Evolutionary conservation across 2,329 filamentous ascomycete genomes (phyloP).

Genomic region (Pseudopyricularia cyperi): DNA sequence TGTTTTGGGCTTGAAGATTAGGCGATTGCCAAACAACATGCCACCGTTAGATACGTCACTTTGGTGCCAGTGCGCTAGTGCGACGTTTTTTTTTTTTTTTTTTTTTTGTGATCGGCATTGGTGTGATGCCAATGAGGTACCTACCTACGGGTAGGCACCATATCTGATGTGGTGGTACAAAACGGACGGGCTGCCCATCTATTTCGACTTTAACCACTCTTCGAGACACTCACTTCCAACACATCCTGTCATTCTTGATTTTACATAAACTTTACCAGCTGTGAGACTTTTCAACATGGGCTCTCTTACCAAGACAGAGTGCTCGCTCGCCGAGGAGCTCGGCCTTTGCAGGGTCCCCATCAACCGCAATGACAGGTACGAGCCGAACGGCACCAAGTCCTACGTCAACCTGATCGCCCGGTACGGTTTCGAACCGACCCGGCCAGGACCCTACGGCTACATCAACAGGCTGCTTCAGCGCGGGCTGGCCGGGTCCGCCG

Average conservation of each 20-base stretch:
- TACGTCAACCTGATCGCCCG: conserved; percentile 49
- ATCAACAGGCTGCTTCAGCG: conserved; percentile 32
- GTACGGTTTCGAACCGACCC: conserved; percentile 22
- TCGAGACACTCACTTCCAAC: background rate
- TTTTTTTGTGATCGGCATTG: too few relatives aligned
- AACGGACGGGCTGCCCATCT: background rate
- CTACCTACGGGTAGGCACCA: too few relatives aligned
- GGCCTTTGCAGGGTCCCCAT: conserved; percentile 33
- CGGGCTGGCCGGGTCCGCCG: conserved; percentile 29
- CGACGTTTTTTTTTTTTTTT: too few relatives aligned
- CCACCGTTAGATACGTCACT: background rate
- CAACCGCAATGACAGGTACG: conserved; percentile 45
- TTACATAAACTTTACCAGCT: background rate
- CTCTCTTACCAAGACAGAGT: conserved; percentile 10
- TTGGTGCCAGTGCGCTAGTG: background rate
- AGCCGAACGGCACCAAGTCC: conserved; percentile 45
- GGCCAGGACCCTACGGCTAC: conserved; percentile 45
- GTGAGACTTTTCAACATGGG: background rate
- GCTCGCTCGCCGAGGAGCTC: conserved; percentile 19
- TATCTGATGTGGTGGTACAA: background rate
- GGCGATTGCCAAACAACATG: background rate
- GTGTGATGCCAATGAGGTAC: too few relatives aligned
- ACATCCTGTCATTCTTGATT: background rate
- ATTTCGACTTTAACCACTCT: background rate
- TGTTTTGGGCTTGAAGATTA: background rate